phyloP scores from a whole-genome alignment of 352 stramenopile genomes.

The Pythium rhizo-oryzae region DNA sequence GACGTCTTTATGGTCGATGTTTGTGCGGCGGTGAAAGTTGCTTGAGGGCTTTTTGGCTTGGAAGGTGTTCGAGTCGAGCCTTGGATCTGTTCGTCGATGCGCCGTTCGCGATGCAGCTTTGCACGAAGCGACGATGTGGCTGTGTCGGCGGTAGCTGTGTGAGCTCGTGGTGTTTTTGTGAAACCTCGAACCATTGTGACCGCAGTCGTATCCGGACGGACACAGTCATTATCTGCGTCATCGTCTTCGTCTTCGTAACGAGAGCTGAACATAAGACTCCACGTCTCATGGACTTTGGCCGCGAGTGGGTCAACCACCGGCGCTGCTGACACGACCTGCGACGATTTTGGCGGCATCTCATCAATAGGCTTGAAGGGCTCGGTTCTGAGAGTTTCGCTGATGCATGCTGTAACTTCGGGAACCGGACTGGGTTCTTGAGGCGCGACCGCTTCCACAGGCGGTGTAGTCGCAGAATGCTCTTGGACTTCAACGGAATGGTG shows the following conservation, averaged over 20 bases:
- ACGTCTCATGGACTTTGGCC: conserved; percentile 42
- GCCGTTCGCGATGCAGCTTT: conserved; percentile 46
- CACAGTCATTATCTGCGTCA: not conserved
- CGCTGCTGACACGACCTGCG: conserved; percentile 11
- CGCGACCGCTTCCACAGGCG: not conserved
- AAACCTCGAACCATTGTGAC: not conserved
- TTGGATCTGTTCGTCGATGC: conserved; percentile 48
- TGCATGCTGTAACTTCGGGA: no score
- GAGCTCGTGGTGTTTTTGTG: not conserved
- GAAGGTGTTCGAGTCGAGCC: not conserved
- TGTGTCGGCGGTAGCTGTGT: not conserved
- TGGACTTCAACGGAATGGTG: no score
- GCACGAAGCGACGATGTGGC: conserved; percentile 23
- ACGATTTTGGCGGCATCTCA: not conserved
- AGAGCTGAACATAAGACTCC: conserved; percentile 59
- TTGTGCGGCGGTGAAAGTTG: not conserved
- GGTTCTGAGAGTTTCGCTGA: not conserved
- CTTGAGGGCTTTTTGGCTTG: not conserved
- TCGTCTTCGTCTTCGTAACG: conserved; percentile 47
- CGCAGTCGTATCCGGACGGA: not conserved
- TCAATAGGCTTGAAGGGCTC: not conserved
- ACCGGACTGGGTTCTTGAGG: not conserved
- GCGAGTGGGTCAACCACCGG: conserved; percentile 34
- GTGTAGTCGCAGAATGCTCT: no score
- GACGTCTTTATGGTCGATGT: not conserved